A percentile compares a stretch with the other conserved stretches of the same genome.
phyloP scores from a whole-genome alignment of 169 alveolate species.

The Plasmodium falciparum region DNA sequence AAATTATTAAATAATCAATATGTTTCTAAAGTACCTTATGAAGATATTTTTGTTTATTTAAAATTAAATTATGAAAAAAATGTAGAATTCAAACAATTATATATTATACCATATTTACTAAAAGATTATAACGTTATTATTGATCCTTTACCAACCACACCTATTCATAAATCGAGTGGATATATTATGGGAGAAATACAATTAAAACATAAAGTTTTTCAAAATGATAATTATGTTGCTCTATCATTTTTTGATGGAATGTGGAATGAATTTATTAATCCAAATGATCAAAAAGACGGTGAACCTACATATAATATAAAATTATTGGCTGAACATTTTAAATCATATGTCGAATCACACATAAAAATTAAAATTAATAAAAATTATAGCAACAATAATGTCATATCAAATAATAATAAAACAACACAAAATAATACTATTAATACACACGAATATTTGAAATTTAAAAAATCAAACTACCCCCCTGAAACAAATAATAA shows the following conservation, averaged over 20 bases:
- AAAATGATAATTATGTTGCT: conserved; percentile 51
- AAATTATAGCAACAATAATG: background rate
- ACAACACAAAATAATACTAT: background rate
- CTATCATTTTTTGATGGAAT: conserved; percentile 71
- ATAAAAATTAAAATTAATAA: conserved; percentile 50
- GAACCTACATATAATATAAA: conserved; percentile 28
- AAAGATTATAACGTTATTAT: conserved; percentile 66
- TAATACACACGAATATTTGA: conserved; percentile 24
- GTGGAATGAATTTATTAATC: conserved; percentile 63
- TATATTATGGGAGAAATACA: conserved; percentile 75
- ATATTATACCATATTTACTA: conserved; percentile 63
- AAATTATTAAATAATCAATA: conserved; percentile 68
- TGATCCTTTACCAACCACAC: conserved; percentile 67
- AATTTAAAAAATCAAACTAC: conserved; percentile 15
- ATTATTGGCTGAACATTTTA: conserved; percentile 61
- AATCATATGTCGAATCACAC: conserved; percentile 67
- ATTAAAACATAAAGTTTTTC: conserved; percentile 71
- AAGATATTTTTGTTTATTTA: conserved; percentile 64
- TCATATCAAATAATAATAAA: background rate
- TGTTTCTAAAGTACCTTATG: conserved; percentile 64
- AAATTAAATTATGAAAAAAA: conserved; percentile 72
- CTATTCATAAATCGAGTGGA: conserved; percentile 75
- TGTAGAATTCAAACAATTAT: conserved; percentile 54
- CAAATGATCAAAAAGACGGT: background rate
- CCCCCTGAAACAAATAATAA: conserved; percentile 3